Percentiles rank a stretch among this genome's conserved stretches.
These are phyloP conservation scores for Hygrocybe punicea DNA, from an alignment of 768 basidiomycete genomes.

Conservation along the genomic window DNA sequence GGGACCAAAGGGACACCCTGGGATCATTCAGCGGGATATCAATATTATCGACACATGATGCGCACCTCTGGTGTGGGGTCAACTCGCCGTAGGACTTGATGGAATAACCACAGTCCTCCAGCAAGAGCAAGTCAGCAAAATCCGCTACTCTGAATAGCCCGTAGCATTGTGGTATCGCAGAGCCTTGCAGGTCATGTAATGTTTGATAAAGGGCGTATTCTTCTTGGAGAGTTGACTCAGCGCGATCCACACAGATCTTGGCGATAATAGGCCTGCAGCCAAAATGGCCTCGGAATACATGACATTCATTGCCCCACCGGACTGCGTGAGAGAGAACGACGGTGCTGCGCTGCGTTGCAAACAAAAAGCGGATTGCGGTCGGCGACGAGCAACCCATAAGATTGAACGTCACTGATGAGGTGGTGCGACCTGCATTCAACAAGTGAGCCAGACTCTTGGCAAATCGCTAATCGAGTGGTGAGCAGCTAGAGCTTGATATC, in stretches of 20 bases:
- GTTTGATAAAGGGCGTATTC: conserved; percentile 11
- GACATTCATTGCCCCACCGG: background rate
- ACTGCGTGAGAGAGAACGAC: background rate
- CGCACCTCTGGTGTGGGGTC: background rate
- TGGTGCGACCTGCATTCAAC: background rate
- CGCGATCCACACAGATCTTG: background rate
- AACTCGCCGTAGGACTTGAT: background rate
- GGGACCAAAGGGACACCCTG: background rate
- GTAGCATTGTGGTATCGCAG: conserved; percentile 1
- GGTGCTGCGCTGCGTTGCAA: background rate
- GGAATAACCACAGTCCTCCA: background rate
- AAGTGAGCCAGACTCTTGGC: background rate
- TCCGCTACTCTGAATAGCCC: conserved; percentile 2
- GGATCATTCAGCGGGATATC: background rate
- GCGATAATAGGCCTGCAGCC: background rate
- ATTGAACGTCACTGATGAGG: background rate
- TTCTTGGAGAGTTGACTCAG: background rate
- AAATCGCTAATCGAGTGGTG: conserved; percentile 1
- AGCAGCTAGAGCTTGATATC: background rate
- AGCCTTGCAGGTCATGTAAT: conserved; percentile 1
- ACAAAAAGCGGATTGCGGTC: background rate
- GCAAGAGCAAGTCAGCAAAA: background rate
- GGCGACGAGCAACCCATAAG: conserved; percentile 1
- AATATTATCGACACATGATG: background rate
- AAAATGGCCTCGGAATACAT: conserved; percentile 1